These are phyloP conservation scores for Paralagenidium karlingii DNA, from an alignment of 352 stramenopile genomes.

Conservation along the genomic window DNA sequence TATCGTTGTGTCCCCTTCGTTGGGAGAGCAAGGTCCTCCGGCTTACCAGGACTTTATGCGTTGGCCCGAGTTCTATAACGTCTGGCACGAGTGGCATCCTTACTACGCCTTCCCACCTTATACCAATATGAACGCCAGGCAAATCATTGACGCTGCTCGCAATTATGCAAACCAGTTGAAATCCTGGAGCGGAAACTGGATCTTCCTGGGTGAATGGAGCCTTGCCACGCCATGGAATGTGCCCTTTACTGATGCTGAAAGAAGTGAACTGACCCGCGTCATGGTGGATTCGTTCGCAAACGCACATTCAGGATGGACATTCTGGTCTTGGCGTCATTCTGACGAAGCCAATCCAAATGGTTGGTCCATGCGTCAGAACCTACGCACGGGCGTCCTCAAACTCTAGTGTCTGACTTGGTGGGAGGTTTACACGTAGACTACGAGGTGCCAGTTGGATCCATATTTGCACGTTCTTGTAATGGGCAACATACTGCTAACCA, in stretches of 20 bases:
- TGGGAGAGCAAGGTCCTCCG: constrained; percentile 30
- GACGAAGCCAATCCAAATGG: constrained; percentile 46
- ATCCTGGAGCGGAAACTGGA: constrained; percentile 49
- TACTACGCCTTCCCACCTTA: constrained; percentile 34
- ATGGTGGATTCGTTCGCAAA: constrained; percentile 42
- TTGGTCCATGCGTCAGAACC: constrained; percentile 68
- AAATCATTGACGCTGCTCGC: constrained; percentile 45
- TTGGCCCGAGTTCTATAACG: constrained; percentile 10
- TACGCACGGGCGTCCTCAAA: constrained; percentile 30
- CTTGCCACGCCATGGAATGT: constrained; percentile 12
- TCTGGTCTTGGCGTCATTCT: constrained; percentile 76
- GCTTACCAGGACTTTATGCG: constrained; percentile 23
- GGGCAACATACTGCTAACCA: too few relatives aligned
- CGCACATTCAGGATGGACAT: constrained; percentile 71
- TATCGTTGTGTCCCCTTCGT: constrained; percentile 28
- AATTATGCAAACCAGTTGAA: constrained; percentile 36
- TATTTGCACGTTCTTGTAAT: too few relatives aligned
- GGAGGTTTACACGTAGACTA: too few relatives aligned
- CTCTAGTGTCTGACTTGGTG: too few relatives aligned
- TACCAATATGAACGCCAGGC: constrained; percentile 28
- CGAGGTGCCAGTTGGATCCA: too few relatives aligned
- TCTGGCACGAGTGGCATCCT: constrained; percentile 33
- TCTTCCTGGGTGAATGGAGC: constrained; percentile 80
- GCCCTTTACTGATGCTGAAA: constrained; percentile 24
- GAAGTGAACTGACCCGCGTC: constrained; percentile 35